Evolutionary conservation across 2,329 filamentous ascomycete genomes (phyloP), one percentile per base, ranked within the genome.

Genomic region (Knufia petricola): DNA sequence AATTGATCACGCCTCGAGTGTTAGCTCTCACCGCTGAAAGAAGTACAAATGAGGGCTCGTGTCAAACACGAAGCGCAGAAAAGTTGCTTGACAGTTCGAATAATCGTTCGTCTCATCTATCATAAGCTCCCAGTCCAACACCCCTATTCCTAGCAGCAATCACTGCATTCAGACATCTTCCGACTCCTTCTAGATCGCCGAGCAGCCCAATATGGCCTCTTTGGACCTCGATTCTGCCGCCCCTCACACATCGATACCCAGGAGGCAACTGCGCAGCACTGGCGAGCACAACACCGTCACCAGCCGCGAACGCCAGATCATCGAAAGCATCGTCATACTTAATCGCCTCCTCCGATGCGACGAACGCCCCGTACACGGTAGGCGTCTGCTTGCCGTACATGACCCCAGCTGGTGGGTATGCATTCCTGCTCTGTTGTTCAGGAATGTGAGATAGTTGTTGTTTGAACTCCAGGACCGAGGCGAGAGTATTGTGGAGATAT

Each of bases 361-460:
- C 87, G 38, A 82, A 81, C 0, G 86, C 87, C 0, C 84, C 87
- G 61, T 82, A 87, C 1, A 94, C 85, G 0, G 89, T 95, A 0
- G 89, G 89, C 1, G 84, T 85, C 20, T 80, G 81, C 64, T 94
- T 95, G 49, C 86, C 85, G 66, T 94, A 95, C 7, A 96, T 78
- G 40, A 94, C 76, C 0, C 85, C 81, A 10, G 86, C 72, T 0
- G 90, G 89, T 2, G 89, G 89, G 60, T 95, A 95, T 0, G 65
- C 62, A 61, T 95, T 94, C n/a, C 72, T 62, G 0, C 67, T 65
- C 13, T 80, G 76, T 58, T 84, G 81, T 1, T 64, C 56, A 0
- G 80, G 69, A 1, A 71, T 69, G 65, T 85, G 82, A 1, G 75
- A 72, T 1, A 90, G 76, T 58, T 90, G 84, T 52, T 77, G 66